phyloP scores from a whole-genome alignment of 2,329 filamentous ascomycete genomes.

The Bipolaris sorokiniana region DNA sequence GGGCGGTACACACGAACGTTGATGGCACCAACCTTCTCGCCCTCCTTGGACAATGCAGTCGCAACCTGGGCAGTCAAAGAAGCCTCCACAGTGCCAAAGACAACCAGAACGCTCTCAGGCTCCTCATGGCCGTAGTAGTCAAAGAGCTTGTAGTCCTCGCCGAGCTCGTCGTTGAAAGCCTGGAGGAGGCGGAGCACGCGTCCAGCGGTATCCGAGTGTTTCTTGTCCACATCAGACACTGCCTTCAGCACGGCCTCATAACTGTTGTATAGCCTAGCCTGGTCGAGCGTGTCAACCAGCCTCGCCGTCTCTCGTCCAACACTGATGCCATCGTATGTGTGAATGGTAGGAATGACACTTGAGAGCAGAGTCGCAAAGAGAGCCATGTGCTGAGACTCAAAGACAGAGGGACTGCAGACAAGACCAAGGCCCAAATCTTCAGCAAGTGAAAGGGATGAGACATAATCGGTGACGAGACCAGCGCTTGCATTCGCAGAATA shows the following conservation, averaged over 20 bases:
- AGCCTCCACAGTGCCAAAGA: slow-evolving; percentile 90
- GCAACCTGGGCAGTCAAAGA: slow-evolving; percentile 85
- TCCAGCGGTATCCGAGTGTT: slow-evolving; percentile 72
- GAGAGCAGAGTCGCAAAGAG: slow-evolving; percentile 84
- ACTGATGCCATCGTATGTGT: slow-evolving; percentile 86
- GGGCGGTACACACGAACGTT: slow-evolving; percentile 94
- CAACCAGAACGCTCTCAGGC: slow-evolving; percentile 83
- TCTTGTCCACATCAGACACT: slow-evolving; percentile 68
- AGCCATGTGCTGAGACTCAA: slow-evolving; percentile 95
- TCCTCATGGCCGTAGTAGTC: slow-evolving; percentile 88
- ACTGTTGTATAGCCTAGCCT: slow-evolving; percentile 69
- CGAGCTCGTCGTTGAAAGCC: slow-evolving; percentile 86
- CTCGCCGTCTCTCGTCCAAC: slow-evolving; percentile 82
- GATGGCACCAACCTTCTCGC: slow-evolving; percentile 81
- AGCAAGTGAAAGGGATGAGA: slow-evolving; percentile 75
- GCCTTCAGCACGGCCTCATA: slow-evolving; percentile 71
- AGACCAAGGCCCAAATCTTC: slow-evolving; percentile 91
- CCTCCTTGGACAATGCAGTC: slow-evolving; percentile 71
- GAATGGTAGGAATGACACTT: slow-evolving; percentile 78
- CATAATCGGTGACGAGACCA: slow-evolving; percentile 87
- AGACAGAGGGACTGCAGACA: slow-evolving; percentile 81
- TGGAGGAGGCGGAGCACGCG: slow-evolving; percentile 74
- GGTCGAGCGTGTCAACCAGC: slow-evolving; percentile 80
- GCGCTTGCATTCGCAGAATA: slow-evolving; percentile 70
- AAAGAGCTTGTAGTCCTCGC: slow-evolving; percentile 89